Evolutionary conservation across 1,139 yeast species (phyloP).

Genomic region (Geotrichum klebahnii): DNA sequence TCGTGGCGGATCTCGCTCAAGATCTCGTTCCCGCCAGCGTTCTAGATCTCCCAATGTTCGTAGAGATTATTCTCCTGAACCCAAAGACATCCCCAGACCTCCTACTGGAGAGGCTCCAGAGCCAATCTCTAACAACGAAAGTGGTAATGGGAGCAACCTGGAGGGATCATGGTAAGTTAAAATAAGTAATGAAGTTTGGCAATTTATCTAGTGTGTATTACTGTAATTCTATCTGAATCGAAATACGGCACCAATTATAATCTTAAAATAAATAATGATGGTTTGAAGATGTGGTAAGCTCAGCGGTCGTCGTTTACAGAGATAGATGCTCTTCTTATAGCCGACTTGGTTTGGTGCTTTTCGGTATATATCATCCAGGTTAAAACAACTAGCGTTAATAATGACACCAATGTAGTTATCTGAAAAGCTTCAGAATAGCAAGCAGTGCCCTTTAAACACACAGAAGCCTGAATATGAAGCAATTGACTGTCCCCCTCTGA

Average conservation of each 20-base stretch:
- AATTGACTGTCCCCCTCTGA: constrained; percentile 8
- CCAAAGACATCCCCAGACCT: constrained; percentile 1
- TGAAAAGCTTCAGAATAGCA: constrained; percentile 33
- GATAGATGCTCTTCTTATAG: not conserved
- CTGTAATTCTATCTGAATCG: not conserved
- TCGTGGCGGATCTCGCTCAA: constrained; percentile 5
- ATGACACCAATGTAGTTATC: constrained; percentile 26
- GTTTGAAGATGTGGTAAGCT: too few relatives aligned
- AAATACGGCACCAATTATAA: not conserved
- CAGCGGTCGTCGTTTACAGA: not conserved
- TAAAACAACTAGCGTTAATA: constrained; percentile 39
- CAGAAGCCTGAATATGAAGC: constrained; percentile 1
- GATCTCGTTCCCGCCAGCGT: constrained; percentile 18
- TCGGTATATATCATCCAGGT: constrained; percentile 27
- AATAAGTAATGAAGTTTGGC: not conserved
- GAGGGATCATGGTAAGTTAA: constrained; percentile 17
- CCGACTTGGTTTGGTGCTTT: constrained; percentile 12
- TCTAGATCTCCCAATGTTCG: constrained; percentile 11
- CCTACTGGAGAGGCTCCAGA: constrained; percentile 7
- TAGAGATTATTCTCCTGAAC: constrained; percentile 13
- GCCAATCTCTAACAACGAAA: not conserved
- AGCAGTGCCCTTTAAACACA: constrained; percentile 29
- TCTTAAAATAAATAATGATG: not conserved
- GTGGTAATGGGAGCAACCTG: constrained; percentile 1
- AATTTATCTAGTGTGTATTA: not conserved